Percentiles rank a stretch among this genome's conserved stretches.
phyloP scores from a whole-genome alignment of 192 early-diverging fungal species.

The Entomortierella chlamydospora region DNA sequence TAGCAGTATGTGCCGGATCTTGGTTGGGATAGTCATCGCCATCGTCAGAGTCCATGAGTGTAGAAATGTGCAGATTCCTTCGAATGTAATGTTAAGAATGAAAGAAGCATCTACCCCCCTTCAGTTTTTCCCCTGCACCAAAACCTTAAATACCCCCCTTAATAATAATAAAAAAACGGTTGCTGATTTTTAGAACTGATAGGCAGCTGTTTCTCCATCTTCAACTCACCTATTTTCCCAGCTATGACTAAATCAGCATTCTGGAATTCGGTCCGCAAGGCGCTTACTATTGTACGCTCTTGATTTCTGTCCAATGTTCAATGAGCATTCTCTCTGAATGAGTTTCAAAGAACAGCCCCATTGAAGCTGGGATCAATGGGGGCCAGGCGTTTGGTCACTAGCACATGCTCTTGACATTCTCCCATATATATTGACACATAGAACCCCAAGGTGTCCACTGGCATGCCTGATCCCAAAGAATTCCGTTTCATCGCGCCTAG shows the following conservation, averaged over 20 bases:
- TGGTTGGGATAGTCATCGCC: neutral
- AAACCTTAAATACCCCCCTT: no score
- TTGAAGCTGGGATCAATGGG: no score
- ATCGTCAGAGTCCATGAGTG: slow-evolving; percentile 17
- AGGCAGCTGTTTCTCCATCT: no score
- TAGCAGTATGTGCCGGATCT: neutral
- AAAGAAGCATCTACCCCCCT: no score
- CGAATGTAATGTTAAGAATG: no score
- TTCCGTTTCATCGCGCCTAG: slow-evolving; percentile 77
- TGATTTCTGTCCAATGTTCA: neutral
- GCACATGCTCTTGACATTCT: neutral
- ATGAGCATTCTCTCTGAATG: no score
- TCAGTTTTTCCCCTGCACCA: no score
- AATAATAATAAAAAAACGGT: no score
- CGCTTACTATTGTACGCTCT: slow-evolving; percentile 42
- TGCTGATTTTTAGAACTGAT: no score
- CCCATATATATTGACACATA: slow-evolving; percentile 12
- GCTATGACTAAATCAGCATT: slow-evolving; percentile 51
- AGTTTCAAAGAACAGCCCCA: no score
- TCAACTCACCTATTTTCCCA: neutral
- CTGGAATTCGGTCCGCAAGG: slow-evolving; percentile 56
- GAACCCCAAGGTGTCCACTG: slow-evolving; percentile 72
- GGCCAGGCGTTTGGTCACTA: no score
- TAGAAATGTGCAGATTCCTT: no score
- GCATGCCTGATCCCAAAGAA: slow-evolving; percentile 72